Evolutionary conservation across 495 filamentous ascomycete species (phyloP), one percentile per base, ranked within the genome.

Genomic region (Parachaetomium inaequale): DNA sequence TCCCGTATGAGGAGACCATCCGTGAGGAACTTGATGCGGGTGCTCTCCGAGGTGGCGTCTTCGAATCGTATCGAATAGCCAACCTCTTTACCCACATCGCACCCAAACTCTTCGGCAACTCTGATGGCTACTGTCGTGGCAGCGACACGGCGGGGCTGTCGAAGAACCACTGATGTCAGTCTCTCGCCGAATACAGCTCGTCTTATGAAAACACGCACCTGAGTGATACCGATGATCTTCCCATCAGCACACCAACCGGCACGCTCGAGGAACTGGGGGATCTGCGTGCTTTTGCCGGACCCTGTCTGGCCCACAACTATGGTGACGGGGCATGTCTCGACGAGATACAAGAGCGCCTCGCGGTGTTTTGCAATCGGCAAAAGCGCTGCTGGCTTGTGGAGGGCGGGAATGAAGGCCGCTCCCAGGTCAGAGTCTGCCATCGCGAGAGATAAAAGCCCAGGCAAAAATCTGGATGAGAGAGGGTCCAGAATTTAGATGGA

Each of bases 51-150:
- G n/a, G 93, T 96, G 65, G 89, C 79, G 79, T 98, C 94, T 71
- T 98, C 95, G 71, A 99, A 99, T 56, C 94, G 84, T 63, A 98
- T 96, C 23, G 92, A 92, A 72, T 97, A 98, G 50, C 95, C 95
- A 57, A 98, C 92, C 74, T 97, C 90, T 76, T 96, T 91, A 19
- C 94, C 95, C 23, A 98, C 66, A 66, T 93, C 88, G 71, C 90
- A 91, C 12, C 92, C 87, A 83, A 92, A 88, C 75, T 99, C 94
- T 64, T 96, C 89, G 4, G 94, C 95, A 19, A 98, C 94, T 70
- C 94, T 80, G 14, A 87, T 82, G 46, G 95, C 94, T 36, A 98
- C 91, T 8, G 92, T 95, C 11, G 91, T 96, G 45, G 92, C 94
- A 65, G 94, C 94, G 46, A 98, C 91, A 66, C 95, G 82, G 19